Conservation (phyloP, 345 rosid species). For the Mangifera indica region DNA sequence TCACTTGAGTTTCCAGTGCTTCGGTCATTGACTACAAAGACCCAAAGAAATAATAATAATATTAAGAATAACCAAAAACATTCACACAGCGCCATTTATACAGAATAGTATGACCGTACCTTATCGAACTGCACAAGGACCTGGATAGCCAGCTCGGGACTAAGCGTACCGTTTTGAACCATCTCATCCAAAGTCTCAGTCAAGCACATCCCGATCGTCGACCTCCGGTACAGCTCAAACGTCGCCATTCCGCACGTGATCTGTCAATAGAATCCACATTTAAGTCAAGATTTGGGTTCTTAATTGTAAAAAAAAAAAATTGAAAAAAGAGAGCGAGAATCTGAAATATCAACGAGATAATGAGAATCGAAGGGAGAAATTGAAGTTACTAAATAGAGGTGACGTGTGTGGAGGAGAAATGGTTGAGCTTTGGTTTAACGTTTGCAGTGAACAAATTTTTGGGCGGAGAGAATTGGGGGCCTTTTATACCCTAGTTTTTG, state of each 20-base stretch:
- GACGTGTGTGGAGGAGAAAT: constrained; percentile 23
- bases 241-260: constrained; percentile 66
- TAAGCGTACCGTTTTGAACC: constrained; percentile 86
- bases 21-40: constrained; percentile 86
- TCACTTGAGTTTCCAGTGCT: constrained; percentile 86
- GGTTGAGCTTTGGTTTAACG: constrained; percentile 27
- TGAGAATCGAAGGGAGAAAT: constrained; percentile 3
- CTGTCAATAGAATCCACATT: constrained; percentile 21
- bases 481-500: constrained; percentile 88
- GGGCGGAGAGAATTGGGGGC: constrained; percentile 60
- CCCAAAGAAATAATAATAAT: neutral
- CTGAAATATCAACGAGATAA: neutral
- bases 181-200: constrained; percentile 95
- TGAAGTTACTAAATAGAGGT: constrained; percentile 33
- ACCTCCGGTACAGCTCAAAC: constrained; percentile 92
- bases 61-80: neutral
- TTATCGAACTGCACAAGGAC: constrained; percentile 96
- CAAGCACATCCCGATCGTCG: constrained; percentile 96
- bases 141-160: constrained; percentile 93
- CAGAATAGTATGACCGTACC: constrained; percentile 39
- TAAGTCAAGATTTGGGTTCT: neutral
- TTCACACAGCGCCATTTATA: neutral
- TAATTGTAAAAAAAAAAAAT: neutral
- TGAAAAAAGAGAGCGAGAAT: neutral
- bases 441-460: constrained; percentile 34